These are phyloP conservation scores for Gastrodia elata DNA, from an alignment of 106 monocot species.

Conservation along the genomic window DNA sequence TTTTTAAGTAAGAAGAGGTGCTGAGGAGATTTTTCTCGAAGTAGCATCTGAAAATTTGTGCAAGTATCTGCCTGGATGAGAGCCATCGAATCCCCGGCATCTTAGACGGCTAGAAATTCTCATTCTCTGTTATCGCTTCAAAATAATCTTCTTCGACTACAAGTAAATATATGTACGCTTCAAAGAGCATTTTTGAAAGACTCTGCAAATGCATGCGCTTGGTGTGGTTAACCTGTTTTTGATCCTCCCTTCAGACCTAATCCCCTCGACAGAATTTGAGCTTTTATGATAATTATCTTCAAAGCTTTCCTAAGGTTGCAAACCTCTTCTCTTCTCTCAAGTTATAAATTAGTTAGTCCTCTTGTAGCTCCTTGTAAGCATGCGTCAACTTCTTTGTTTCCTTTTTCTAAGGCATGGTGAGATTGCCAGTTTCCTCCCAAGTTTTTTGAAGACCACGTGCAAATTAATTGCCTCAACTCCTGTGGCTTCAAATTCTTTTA, in stretches of 20 bases:
- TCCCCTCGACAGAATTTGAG: conserved; percentile 11
- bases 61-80: no score
- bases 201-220: not conserved
- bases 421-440: not conserved
- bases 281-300: not conserved
- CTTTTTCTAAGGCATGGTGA: conserved; percentile 9
- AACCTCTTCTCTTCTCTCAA: conserved; percentile 31
- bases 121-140: no score
- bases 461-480: conserved; percentile 5
- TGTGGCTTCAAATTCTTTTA: conserved; percentile 14
- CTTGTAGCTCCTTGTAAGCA: conserved; percentile 29
- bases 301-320: conserved; percentile 12
- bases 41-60: no score
- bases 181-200: conserved; percentile 8
- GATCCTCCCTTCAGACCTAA: not conserved
- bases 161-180: no score
- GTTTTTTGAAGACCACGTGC: conserved; percentile 1
- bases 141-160: no score
- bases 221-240: conserved; percentile 10
- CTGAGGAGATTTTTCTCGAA: no score
- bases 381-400: conserved; percentile 46
- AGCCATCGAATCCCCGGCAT: no score
- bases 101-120: no score
- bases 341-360: conserved; percentile 26
- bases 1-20: no score